These are phyloP conservation scores for Aegle marmelos DNA, from an alignment of 345 rosid species.

Conservation along the genomic window DNA sequence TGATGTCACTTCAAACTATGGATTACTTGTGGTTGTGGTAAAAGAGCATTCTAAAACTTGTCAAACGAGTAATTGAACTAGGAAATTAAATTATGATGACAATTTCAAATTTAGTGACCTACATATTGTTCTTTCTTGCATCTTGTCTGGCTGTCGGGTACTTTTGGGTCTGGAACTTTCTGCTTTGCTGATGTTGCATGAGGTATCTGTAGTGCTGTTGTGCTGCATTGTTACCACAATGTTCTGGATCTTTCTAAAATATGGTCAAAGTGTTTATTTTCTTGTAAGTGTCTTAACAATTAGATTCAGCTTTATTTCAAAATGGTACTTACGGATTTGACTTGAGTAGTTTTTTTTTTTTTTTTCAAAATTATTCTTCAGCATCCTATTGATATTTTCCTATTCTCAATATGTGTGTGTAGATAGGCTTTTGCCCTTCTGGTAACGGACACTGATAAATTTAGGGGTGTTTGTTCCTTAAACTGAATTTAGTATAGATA, in stretches of 20 bases:
- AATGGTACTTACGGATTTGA: not conserved
- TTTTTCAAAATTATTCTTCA: not conserved
- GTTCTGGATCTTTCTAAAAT: not conserved
- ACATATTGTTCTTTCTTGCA: not conserved
- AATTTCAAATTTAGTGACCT: not conserved
- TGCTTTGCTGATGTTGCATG: not conserved
- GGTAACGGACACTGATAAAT: not conserved
- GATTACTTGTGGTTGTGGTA: not conserved
- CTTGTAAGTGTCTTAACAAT: not conserved
- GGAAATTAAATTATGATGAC: not conserved
- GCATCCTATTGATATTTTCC: not conserved
- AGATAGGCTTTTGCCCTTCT: not conserved
- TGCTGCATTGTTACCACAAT: not conserved
- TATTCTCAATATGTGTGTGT: not conserved
- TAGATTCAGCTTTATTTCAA: not conserved
- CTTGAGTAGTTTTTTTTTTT: not conserved
- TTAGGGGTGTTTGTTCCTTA: not conserved
- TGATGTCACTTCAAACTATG: not conserved
- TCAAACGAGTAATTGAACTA: not conserved
- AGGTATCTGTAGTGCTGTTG: not conserved
- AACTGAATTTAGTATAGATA: not conserved
- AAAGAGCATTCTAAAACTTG: too few relatives aligned
- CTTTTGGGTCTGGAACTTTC: not conserved
- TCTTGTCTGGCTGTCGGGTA: not conserved
- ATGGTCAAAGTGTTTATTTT: not conserved